Base-by-base conservation (phyloP, 441 rosid genomes). In the Erodium texanum region DNA sequence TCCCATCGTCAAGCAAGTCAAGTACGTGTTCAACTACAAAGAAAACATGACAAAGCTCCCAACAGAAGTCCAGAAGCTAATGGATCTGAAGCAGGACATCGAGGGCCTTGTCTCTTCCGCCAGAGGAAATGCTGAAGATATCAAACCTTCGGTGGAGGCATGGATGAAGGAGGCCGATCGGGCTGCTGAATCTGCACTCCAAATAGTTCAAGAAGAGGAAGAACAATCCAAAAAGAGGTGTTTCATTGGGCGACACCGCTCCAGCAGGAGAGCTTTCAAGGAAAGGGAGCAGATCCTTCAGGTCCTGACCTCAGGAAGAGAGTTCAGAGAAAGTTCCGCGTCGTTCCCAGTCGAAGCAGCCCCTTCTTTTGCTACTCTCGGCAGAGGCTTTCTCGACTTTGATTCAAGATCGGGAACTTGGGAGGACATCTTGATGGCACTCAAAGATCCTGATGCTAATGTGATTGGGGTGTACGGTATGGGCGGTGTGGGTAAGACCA, bases 401-500 rank as follows among this genome's bases (percentile, higher is more conserved):
- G 14, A 15, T 48, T 48, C 54, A 14, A 48, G 54, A 48, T 48
- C 18, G 54, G 5, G 3, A 15, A 48, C 18, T 15, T 48, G n/a
- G 18, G 18, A 48, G 54, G 54, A 48, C 15, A 48, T 48, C 18
- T 1, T 48, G 54, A 15, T 14, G 15, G 54, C 54, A 15, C 54
- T 48, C 18, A 48, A 48, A 14, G 54, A 48, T 48, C 18, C 54
- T 11, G 7, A 7, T 12, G n/a, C 18, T 15, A 48, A 48, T 48
- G 54, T 48, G 54, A 48, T 48, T 48, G 54, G 54, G 54, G 54
- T 48, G n/a, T 48, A 48, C 54, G 54, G 54, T 48, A 48, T 48
- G 54, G 54, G 54, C 15, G 54, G 54, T 18, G 18, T 48, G 15
- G 54, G 54, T 15, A 48, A 48, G 54, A 48, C 54, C 54, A 48